Base-by-base conservation (phyloP, 768 basidiomycete species). In the Jaapia argillacea region DNA sequence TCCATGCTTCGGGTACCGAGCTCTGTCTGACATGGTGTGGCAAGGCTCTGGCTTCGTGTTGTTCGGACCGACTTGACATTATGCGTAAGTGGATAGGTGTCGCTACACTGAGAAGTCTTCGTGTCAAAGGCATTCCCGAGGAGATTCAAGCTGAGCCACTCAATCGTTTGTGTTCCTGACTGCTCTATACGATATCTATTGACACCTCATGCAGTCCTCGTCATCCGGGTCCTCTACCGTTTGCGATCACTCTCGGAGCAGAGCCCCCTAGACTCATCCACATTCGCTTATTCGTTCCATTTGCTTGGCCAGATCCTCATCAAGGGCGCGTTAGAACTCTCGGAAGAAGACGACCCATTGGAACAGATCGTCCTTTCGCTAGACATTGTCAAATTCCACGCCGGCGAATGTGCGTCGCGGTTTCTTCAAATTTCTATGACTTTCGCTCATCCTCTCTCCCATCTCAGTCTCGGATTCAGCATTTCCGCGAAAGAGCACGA, bases 151-250 rank as follows among this genome's bases (percentile, higher is more conserved):
- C 72, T 0, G 94, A 98, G 56, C 75, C 74, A 0, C 58, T 93
- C 24, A 72, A 74, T 46, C 58, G 81, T 82, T 51, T 49, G 75
- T 59, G 14, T 38, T 41, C 42, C 16, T 13, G 24, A 1, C 5
- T 24, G 22, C 14, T 21, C 25, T 18, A 10, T 23, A 24, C 24
- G 28, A 24, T 31, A 23, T 5, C 26, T 39, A 4, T 23, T 42
- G 25, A 46, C 28, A 42, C 18, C 24, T 5, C 38, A 4, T 42
- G 31, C n/a, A 92, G 92, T 69, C 4, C 67, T 97, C 24, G 70
- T 93, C 21, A 66, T 87, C 37, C 85, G 96, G 22, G 80, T 98
- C 1, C 68, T 99, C 2, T 85, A 94, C 58, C 79, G 87, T 16
- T 59, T 98, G 0, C 79, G 86, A 16, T 83, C 75, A 45, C 67